Percentiles rank a stretch among this genome's conserved stretches.
Conservation (phyloP, 2,329 filamentous ascomycete genomes). For the Colletotrichum shisoi region DNA sequence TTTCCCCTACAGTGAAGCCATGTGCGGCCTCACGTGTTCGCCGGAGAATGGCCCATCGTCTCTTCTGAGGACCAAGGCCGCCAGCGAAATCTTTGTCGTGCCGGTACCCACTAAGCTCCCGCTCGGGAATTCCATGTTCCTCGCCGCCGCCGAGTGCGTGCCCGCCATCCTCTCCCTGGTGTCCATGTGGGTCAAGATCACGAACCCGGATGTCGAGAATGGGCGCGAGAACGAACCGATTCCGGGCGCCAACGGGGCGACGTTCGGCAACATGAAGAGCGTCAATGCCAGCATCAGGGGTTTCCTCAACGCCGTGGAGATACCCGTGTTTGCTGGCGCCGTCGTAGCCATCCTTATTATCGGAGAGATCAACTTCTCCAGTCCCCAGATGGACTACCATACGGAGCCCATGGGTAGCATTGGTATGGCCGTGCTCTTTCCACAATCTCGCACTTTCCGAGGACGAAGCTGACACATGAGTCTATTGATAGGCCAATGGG, state of each 20-base stretch:
- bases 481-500: conserved; percentile 61
- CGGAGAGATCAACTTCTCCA: conserved; percentile 72
- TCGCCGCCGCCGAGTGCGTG: conserved; percentile 71
- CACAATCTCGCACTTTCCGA: neutral
- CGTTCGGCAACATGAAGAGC: conserved; percentile 58
- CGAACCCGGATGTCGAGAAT: conserved; percentile 44
- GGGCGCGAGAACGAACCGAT: conserved; percentile 52
- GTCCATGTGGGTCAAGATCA: conserved; percentile 70
- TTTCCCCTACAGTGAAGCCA: conserved; percentile 56
- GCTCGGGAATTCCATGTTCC: conserved; percentile 66
- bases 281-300: conserved; percentile 64
- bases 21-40: conserved; percentile 60
- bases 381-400: conserved; percentile 61
- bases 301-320: conserved; percentile 64
- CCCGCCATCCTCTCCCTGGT: conserved; percentile 68
- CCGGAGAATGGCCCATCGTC: conserved; percentile 59
- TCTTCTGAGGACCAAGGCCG: conserved; percentile 62
- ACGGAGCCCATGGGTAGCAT: conserved; percentile 70
- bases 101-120: conserved; percentile 63
- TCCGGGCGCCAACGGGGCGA: conserved; percentile 64
- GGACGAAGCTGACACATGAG: neutral
- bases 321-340: conserved; percentile 66
- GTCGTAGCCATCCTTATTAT: conserved; percentile 67
- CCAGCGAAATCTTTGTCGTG: conserved; percentile 69
- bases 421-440: conserved; percentile 52